phyloP scores from a whole-genome alignment of 345 rosid genomes.

The Corchorus capsularis region DNA sequence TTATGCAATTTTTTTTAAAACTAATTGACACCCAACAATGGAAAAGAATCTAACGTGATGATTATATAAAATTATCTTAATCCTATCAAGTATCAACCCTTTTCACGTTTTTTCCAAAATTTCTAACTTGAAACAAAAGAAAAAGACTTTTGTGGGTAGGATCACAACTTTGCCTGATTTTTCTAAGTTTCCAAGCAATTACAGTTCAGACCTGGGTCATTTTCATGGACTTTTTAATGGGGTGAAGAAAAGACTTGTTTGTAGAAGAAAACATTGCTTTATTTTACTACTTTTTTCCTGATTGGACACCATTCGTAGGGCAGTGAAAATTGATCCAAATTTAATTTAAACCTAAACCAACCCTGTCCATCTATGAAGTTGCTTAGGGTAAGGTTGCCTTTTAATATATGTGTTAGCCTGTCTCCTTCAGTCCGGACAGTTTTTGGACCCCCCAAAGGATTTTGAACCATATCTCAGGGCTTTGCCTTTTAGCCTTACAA shows the following conservation, averaged over 20 bases:
- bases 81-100: slow-evolving; percentile 20
- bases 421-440: slow-evolving; percentile 48
- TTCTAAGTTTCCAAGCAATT: slow-evolving; percentile 26
- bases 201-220: slow-evolving; percentile 33
- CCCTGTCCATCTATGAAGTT: neutral
- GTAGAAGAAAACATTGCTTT: slow-evolving; percentile 6
- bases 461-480: slow-evolving; percentile 18
- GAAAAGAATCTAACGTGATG: slow-evolving; percentile 18
- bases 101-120: slow-evolving; percentile 19
- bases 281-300: neutral
- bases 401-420: slow-evolving; percentile 24
- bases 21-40: slow-evolving; percentile 8
- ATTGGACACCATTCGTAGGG: slow-evolving; percentile 15
- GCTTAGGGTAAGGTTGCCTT: slow-evolving; percentile 15
- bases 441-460: slow-evolving; percentile 25
- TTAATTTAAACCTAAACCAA: slow-evolving; percentile 12
- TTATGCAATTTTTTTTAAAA: neutral
- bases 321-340: slow-evolving; percentile 7
- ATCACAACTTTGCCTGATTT: slow-evolving; percentile 21
- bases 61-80: neutral
- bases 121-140: slow-evolving; percentile 42
- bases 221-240: slow-evolving; percentile 41
- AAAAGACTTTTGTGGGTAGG: slow-evolving; percentile 52
- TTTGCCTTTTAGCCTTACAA: slow-evolving; percentile 8
- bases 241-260: slow-evolving; percentile 22